Conservation (phyloP, 2,329 filamentous ascomycete species). For the Trichoderma atroviride region DNA sequence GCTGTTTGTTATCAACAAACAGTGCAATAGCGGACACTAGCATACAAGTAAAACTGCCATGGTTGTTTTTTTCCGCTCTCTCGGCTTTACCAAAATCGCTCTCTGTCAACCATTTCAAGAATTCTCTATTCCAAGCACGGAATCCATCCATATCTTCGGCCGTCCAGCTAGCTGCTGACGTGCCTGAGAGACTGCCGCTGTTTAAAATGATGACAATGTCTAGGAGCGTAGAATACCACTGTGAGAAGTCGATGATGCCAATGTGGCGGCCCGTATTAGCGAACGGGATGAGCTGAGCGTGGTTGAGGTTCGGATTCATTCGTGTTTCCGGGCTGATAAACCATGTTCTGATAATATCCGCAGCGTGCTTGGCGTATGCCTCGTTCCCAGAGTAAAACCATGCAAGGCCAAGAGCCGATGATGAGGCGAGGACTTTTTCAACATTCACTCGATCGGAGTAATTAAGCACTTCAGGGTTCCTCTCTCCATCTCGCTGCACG, state of each 20-base stretch:
- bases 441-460: conserved; percentile 21
- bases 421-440: conserved; percentile 21
- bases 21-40: conserved; percentile 19
- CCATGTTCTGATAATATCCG: conserved; percentile 22
- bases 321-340: conserved; percentile 17
- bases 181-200: conserved; percentile 3
- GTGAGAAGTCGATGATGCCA: conserved; percentile 23
- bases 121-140: conserved; percentile 19
- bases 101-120: conserved; percentile 20
- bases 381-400: conserved; percentile 25
- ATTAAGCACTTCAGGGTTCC: conserved; percentile 24
- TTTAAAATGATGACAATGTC: conserved; percentile 15
- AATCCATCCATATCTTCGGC: conserved; percentile 3
- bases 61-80: conserved; percentile 18
- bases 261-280: conserved; percentile 19
- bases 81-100: conserved; percentile 23
- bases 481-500: conserved; percentile 22
- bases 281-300: conserved; percentile 24
- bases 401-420: conserved; percentile 19
- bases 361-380: conserved; percentile 14
- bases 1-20: conserved; percentile 12
- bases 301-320: conserved; percentile 26
- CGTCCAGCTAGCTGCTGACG: conserved; percentile 12
- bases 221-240: conserved; percentile 19
- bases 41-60: conserved; percentile 21